Percentiles rank a stretch among this genome's conserved stretches.
phyloP scores from a whole-genome alignment of 2,329 filamentous ascomycete species.

The Aureobasidium sp. region DNA sequence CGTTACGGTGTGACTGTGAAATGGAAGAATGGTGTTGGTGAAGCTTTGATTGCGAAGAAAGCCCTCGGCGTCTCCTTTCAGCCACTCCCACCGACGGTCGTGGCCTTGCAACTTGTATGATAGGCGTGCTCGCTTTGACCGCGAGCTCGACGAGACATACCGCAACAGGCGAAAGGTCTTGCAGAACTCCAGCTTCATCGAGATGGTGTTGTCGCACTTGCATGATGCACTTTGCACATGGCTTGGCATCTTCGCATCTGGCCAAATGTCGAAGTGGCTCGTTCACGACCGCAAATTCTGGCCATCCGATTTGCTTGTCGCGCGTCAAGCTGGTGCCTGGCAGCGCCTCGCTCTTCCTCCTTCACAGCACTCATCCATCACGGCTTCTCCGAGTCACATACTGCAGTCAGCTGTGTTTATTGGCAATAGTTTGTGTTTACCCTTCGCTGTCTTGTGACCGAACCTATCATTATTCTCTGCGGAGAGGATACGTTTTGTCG shows the following conservation, averaged over 20 bases:
- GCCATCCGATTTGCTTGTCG: background rate
- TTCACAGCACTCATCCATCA: background rate
- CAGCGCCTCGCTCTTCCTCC: background rate
- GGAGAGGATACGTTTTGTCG: constrained; percentile 12
- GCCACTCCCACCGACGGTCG: background rate
- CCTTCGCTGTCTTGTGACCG: constrained; percentile 5
- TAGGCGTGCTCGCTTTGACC: background rate
- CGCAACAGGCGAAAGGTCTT: constrained; percentile 6
- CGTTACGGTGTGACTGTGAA: background rate
- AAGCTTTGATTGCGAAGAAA: constrained; percentile 7
- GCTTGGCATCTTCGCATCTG: background rate
- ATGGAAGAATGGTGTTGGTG: background rate
- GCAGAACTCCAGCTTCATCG: background rate
- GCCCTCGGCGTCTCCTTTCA: constrained; percentile 5
- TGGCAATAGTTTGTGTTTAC: constrained; percentile 2
- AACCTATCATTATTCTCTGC: constrained; percentile 3
- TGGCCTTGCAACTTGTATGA: background rate
- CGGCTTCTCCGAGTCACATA: background rate
- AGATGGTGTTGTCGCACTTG: background rate
- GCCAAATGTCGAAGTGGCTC: background rate
- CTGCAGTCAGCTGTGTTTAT: background rate
- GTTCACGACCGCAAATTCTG: background rate
- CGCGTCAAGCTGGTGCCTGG: constrained; percentile 1
- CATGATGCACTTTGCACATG: background rate
- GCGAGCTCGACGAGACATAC: background rate